Conservation (phyloP, 2,329 filamentous ascomycete genomes). For the Beauveria varroae region DNA sequence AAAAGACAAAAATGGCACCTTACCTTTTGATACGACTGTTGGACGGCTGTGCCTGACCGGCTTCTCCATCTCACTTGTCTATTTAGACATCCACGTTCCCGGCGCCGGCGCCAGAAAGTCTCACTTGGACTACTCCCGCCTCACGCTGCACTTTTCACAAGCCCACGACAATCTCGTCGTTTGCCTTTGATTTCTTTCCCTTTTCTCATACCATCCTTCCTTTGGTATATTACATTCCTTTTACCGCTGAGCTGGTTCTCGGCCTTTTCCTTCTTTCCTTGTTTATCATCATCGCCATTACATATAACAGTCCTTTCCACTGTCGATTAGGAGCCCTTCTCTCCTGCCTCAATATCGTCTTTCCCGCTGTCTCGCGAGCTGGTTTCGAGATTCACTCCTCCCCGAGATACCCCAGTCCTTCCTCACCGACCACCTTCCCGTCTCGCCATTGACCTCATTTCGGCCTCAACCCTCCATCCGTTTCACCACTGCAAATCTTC, state of each 20-base stretch:
- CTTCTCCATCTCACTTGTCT: background rate
- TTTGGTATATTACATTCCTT: conserved; percentile 1
- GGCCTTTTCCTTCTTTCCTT: background rate
- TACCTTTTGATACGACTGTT: too few relatives aligned
- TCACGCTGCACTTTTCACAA: conserved; percentile 1
- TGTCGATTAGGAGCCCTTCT: background rate
- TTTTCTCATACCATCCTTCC: conserved; percentile 6
- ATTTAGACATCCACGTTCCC: conserved; percentile 18
- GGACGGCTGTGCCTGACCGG: background rate
- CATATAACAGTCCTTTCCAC: background rate
- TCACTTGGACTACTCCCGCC: conserved; percentile 2
- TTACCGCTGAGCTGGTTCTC: conserved; percentile 1
- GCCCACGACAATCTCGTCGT: background rate
- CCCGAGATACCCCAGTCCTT: background rate
- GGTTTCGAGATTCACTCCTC: background rate
- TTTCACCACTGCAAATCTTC: background rate
- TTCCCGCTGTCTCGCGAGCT: background rate
- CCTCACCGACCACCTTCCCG: background rate
- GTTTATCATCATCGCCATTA: background rate
- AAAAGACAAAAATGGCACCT: background rate
- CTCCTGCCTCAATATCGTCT: background rate
- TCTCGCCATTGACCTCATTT: background rate
- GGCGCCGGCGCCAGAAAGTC: conserved; percentile 2
- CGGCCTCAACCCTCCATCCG: background rate
- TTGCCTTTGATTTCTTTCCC: background rate